These are phyloP conservation scores for Malus hybrid DNA, from an alignment of 331 rosid genomes.

Conservation along the genomic window DNA sequence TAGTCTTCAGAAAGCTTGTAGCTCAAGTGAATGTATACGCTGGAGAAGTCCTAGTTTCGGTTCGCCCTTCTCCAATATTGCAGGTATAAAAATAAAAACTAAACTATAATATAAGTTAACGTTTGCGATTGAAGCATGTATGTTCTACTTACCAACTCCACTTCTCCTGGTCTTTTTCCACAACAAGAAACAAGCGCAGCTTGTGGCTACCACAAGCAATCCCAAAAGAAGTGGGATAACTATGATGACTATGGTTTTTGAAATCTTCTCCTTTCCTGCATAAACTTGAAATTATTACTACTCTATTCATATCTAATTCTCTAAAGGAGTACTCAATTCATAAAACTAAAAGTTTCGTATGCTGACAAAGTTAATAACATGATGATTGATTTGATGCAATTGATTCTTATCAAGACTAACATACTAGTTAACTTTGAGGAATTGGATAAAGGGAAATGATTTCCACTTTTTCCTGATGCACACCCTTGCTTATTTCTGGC, in stretches of 20 bases:
- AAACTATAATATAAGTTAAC: too few species aligned
- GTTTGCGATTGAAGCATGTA: neutral
- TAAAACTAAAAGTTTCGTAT: neutral
- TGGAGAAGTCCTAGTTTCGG: neutral
- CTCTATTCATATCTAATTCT: neutral
- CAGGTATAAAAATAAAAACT: neutral
- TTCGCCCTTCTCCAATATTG: neutral
- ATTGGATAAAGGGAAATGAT: neutral
- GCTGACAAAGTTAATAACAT: neutral
- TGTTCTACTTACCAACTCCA: constrained; percentile 5
- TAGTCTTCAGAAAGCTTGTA: neutral
- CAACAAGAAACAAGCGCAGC: neutral
- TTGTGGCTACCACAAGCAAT: neutral
- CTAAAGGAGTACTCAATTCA: neutral
- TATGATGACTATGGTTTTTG: neutral
- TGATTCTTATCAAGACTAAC: neutral
- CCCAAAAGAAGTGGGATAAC: constrained; percentile 10
- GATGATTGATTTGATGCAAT: neutral
- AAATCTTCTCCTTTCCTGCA: constrained; percentile 12
- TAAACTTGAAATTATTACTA: neutral
- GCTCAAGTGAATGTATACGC: neutral
- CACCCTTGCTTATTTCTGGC: neutral
- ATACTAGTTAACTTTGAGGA: neutral
- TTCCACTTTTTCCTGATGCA: neutral
- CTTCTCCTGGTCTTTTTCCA: constrained; percentile 6